Conservation (phyloP, 148 eudicot species). For the Rheum nobile region DNA sequence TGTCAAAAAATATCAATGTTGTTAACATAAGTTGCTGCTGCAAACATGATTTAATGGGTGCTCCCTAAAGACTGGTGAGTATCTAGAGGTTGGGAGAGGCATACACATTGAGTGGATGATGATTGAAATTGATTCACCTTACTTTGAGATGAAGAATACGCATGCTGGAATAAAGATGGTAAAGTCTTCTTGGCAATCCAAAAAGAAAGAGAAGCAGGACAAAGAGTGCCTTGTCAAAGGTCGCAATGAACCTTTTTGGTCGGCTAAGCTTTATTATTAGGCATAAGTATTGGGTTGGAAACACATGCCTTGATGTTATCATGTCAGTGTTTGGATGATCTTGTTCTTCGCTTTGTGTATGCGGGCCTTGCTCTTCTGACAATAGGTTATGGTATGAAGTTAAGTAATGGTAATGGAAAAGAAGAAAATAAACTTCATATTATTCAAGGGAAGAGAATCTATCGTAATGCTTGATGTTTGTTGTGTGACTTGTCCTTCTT, state of each 20-base stretch:
- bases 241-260: slow-evolving; percentile 90
- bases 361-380: no score
- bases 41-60: slow-evolving; percentile 81
- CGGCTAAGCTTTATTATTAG: slow-evolving; percentile 40
- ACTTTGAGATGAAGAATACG: slow-evolving; percentile 91
- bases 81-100: slow-evolving; percentile 78
- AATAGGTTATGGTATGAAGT: no score
- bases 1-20: not conserved
- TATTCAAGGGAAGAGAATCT: no score
- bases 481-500: no score
- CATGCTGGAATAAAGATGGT: slow-evolving; percentile 89
- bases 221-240: slow-evolving; percentile 80
- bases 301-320: no score
- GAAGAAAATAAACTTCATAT: no score
- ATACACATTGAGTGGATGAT: slow-evolving; percentile 82
- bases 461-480: no score
- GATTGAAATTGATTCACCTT: slow-evolving; percentile 99
- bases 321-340: no score
- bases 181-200: slow-evolving; percentile 77
- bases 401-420: no score
- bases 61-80: slow-evolving; percentile 76
- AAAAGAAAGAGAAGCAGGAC: slow-evolving; percentile 94
- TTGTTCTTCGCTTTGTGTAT: no score
- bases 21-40: not conserved
- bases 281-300: no score